A percentile compares a stretch with the other conserved stretches of the same genome.
Evolutionary conservation across 169 alveolate species (phyloP).

Genomic region (Fabrea salina): DNA sequence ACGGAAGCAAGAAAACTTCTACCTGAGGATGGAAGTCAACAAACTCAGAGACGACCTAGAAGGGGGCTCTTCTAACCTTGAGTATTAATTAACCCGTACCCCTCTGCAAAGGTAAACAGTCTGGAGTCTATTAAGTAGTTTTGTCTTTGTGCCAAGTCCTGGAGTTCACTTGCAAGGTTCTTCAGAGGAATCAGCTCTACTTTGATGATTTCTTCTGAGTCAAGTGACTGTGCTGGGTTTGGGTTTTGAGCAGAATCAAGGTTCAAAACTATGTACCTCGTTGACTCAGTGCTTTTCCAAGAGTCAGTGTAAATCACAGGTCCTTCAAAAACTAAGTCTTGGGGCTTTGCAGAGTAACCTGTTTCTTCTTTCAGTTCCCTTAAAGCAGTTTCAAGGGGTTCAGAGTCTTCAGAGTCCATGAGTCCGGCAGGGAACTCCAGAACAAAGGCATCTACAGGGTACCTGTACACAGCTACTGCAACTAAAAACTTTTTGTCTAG

Average conservation of each 20-base stretch:
- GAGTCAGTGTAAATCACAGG: slow-evolving; percentile 10
- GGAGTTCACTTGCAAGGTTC: neutral
- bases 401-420: neutral
- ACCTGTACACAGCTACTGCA: neutral
- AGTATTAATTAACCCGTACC: too few relatives aligned
- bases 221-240: neutral
- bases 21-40: slow-evolving; percentile 19
- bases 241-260: neutral
- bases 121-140: neutral
- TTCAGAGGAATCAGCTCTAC: neutral
- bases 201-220: neutral
- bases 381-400: neutral
- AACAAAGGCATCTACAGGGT: neutral
- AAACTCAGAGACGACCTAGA: slow-evolving; percentile 9
- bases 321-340: neutral
- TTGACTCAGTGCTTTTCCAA: slow-evolving; percentile 28
- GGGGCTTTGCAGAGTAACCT: neutral
- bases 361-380: slow-evolving; percentile 31
- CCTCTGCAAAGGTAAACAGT: slow-evolving; percentile 20
- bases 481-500: neutral
- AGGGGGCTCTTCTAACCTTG: too few relatives aligned
- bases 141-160: neutral
- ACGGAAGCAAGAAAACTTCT: slow-evolving; percentile 19
- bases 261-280: neutral
- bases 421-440: slow-evolving; percentile 21